Conservation (phyloP, 2,329 filamentous ascomycete species). For the Phaeomoniella chlamydospora region DNA sequence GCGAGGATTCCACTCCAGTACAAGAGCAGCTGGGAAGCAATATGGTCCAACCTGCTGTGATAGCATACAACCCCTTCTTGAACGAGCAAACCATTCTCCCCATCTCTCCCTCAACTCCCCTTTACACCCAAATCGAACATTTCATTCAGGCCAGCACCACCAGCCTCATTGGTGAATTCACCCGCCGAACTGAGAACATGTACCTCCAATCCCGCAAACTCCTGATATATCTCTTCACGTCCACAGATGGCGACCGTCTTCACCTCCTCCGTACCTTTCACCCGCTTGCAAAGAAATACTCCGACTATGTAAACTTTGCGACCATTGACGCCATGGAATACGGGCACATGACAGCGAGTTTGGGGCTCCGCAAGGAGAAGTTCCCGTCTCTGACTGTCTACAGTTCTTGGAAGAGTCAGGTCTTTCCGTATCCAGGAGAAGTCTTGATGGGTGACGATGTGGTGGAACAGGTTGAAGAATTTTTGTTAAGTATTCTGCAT, state of each 20-base stretch:
- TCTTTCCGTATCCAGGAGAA: slow-evolving; percentile 22
- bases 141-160: not conserved
- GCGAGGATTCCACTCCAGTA: no score
- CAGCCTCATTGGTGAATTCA: not conserved
- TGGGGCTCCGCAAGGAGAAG: slow-evolving; percentile 20
- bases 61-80: slow-evolving; percentile 28
- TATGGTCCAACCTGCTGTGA: slow-evolving; percentile 1
- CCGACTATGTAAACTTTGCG: slow-evolving; percentile 33
- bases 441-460: not conserved
- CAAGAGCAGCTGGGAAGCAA: no score
- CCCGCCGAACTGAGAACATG: not conserved
- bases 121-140: no score
- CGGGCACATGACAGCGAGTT: slow-evolving; percentile 23
- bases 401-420: slow-evolving; percentile 28
- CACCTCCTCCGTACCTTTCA: slow-evolving; percentile 21
- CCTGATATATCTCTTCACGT: slow-evolving; percentile 22
- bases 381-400: slow-evolving; percentile 26
- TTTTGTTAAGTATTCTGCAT: not conserved
- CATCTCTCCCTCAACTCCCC: not conserved
- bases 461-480: slow-evolving; percentile 14
- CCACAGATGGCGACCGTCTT: slow-evolving; percentile 16
- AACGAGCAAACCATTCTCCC: slow-evolving; percentile 15
- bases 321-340: slow-evolving; percentile 33
- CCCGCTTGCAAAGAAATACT: slow-evolving; percentile 29
- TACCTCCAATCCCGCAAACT: slow-evolving; percentile 16